Evolutionary conservation across 345 rosid genomes (phyloP), one percentile per base, ranked within the genome.

Genomic region (Carallia pectinifolia): DNA sequence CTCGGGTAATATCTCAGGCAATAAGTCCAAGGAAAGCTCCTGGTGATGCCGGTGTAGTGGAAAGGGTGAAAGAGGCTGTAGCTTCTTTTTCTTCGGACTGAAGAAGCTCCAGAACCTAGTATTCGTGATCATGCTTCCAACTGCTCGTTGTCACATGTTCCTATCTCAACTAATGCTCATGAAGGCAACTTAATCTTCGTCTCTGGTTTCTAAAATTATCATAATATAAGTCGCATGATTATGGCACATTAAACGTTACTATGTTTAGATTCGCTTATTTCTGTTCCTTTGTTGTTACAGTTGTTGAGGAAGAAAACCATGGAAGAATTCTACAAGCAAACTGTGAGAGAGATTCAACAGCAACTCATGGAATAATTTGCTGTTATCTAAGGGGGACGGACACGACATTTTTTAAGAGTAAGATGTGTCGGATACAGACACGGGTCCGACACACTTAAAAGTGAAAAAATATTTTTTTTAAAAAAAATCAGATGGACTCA

Each of bases 251-350:
- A 2, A 56, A 4, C 7, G 29, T 7, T 23, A 30, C 0, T 56
- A 5, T 56, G 60, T 19, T 19, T 7, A 19, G 10, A 27, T 56
- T 56, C 60, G 3, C 60, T 27, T 30, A 56, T 13, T 55, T 54
- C 27, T 17, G 38, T 8, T 33, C 10, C 61, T 52, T 18, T 52
- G 64, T n/a, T 18, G 60, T 71, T 69, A 80, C 78, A 87, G 91
- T 75, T 68, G 74, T 60, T 52, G 90, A 84, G 71, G 93, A 83
- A 81, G 84, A 83, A 68, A 83, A 60, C 55, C 78, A 70, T 64
- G 93, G 87, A 74, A 83, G 86, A 85, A 69, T 83, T 61, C 91
- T 88, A 52, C 93, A 90, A 72, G 53, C 85, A 61, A 90, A 89
- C 77, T 87, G 80, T 85, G 77, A 64, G 67, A 62, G 23, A 12